phyloP scores from a whole-genome alignment of 768 basidiomycete species.

The Lactifluus piperatus region DNA sequence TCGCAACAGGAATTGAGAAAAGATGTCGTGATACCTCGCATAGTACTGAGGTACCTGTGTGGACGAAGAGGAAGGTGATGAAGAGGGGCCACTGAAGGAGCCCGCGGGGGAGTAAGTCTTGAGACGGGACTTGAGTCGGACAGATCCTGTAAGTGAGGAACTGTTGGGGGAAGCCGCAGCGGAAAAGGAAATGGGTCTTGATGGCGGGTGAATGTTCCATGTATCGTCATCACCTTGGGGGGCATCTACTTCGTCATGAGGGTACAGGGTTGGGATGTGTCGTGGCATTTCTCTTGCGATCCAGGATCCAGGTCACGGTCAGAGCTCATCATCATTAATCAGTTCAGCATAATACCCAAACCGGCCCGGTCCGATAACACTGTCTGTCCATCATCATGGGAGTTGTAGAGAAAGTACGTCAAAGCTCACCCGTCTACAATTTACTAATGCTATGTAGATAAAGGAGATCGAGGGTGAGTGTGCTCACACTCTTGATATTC shows the following conservation, averaged over 20 bases:
- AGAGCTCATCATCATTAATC: no score
- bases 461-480: slow-evolving; percentile 89
- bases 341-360: not conserved
- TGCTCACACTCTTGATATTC: not conserved
- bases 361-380: slow-evolving; percentile 4
- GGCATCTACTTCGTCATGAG: slow-evolving; percentile 49
- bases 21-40: slow-evolving; percentile 50
- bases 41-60: slow-evolving; percentile 26
- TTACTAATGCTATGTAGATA: slow-evolving; percentile 44
- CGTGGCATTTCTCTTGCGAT: slow-evolving; percentile 22
- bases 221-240: slow-evolving; percentile 43
- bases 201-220: slow-evolving; percentile 28
- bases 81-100: slow-evolving; percentile 24
- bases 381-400: slow-evolving; percentile 55
- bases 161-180: slow-evolving; percentile 12
- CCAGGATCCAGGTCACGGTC: no score
- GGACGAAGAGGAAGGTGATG: slow-evolving; percentile 25
- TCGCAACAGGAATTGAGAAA: slow-evolving; percentile 70
- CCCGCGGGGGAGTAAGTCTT: slow-evolving; percentile 18
- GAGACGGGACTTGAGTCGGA: slow-evolving; percentile 22
- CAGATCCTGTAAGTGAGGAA: slow-evolving; percentile 16
- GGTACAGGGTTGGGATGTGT: slow-evolving; percentile 61
- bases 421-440: not conserved
- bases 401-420: slow-evolving; percentile 79
- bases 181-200: slow-evolving; percentile 22